These are phyloP conservation scores for Hypoxylon sp. DNA, from an alignment of 2,329 filamentous ascomycete genomes.

Conservation along the genomic window DNA sequence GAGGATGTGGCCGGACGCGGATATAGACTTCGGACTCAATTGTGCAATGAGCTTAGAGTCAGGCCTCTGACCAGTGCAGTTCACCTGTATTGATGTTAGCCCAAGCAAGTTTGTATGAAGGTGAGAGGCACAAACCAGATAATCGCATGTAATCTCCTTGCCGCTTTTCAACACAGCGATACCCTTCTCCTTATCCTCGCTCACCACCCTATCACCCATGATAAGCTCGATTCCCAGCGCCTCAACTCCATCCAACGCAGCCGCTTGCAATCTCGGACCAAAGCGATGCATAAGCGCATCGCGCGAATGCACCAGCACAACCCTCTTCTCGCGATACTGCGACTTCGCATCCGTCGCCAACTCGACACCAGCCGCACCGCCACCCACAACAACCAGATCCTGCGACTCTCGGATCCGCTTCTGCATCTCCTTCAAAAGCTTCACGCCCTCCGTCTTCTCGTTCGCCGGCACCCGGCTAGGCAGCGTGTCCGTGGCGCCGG, in stretches of 20 bases:
- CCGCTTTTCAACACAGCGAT: conserved; percentile 57
- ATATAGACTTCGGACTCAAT: conserved; percentile 55
- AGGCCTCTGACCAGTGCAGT: conserved; percentile 67
- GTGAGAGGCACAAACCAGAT: conserved; percentile 52
- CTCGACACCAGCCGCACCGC: conserved; percentile 69
- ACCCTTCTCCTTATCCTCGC: conserved; percentile 48
- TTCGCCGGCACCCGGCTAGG: conserved; percentile 58
- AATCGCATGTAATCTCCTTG: conserved; percentile 57
- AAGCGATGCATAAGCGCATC: conserved; percentile 61
- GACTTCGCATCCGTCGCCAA: conserved; percentile 67
- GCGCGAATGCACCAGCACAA: conserved; percentile 67
- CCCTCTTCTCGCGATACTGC: conserved; percentile 62
- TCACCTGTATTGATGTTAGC: conserved; percentile 53
- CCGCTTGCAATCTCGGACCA: conserved; percentile 52
- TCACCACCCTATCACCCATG: conserved; percentile 58
- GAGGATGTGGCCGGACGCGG: conserved; percentile 58
- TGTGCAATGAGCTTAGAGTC: conserved; percentile 58
- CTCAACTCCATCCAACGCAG: conserved; percentile 53
- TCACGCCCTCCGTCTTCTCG: conserved; percentile 54
- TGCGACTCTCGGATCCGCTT: conserved; percentile 52
- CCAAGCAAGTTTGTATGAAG: neutral
- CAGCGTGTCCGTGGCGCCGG: conserved; percentile 51
- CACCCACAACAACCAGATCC: conserved; percentile 62
- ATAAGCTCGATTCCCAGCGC: conserved; percentile 59
- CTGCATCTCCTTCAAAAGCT: conserved; percentile 57